These are phyloP conservation scores for Allantophomopsis lycopodina DNA, from an alignment of 2,329 filamentous ascomycete species.

Conservation along the genomic window DNA sequence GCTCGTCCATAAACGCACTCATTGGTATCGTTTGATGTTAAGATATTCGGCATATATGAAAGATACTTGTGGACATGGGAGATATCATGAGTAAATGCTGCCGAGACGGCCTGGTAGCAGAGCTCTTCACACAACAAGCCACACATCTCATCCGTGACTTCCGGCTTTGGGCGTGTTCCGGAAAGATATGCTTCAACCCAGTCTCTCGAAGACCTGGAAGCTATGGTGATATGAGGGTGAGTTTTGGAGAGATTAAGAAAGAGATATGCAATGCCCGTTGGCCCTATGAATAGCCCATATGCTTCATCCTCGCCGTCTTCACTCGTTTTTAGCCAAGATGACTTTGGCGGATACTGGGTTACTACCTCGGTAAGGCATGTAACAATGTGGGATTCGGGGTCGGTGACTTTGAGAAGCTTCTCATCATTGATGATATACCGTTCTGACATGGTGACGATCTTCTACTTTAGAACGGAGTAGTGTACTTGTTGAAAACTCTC, in stretches of 20 bases:
- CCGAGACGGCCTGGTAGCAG: constrained; percentile 7
- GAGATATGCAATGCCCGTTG: constrained; percentile 40
- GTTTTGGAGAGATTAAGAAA: constrained; percentile 32
- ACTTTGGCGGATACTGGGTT: no score
- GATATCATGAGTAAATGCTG: neutral
- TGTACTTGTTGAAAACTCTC: no score
- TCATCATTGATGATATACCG: no score
- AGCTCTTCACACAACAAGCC: constrained; percentile 8
- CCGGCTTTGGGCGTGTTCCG: neutral
- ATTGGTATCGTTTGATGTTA: neutral
- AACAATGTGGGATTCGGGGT: no score
- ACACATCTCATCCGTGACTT: neutral
- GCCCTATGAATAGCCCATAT: constrained; percentile 34
- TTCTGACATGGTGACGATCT: no score
- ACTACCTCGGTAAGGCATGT: no score
- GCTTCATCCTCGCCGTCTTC: neutral
- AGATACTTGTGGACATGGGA: neutral
- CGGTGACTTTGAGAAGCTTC: no score
- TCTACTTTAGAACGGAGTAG: no score
- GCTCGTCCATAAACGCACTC: constrained; percentile 43
- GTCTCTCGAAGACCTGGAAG: neutral
- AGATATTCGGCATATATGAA: neutral
- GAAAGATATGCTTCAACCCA: constrained; percentile 1
- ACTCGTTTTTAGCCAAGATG: no score
- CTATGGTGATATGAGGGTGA: constrained; percentile 25